A percentile compares a stretch with the other conserved stretches of the same genome.
Conservation (phyloP, 345 rosid genomes). For the Eucalyptus dawsonii region DNA sequence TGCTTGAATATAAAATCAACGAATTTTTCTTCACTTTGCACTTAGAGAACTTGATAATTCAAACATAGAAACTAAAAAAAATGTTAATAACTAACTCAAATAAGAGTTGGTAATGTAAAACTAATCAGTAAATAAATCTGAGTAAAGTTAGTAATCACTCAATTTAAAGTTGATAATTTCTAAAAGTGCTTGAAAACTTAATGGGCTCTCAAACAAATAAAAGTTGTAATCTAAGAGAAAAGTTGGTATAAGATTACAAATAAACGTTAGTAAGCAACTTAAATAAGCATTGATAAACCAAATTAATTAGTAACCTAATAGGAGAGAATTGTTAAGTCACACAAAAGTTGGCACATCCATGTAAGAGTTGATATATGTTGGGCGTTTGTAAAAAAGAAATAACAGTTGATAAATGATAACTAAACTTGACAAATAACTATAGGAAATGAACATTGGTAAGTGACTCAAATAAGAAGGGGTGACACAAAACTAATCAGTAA, state of each 20-base stretch:
- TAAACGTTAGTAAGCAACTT: too few relatives aligned
- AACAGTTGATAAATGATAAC: background rate
- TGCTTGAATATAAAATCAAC: background rate
- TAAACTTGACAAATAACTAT: background rate
- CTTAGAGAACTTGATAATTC: background rate
- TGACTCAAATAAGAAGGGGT: too few relatives aligned
- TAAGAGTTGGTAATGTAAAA: background rate
- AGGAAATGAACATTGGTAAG: background rate
- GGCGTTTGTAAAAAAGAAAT: background rate
- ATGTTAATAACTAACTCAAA: background rate
- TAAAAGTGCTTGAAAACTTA: background rate
- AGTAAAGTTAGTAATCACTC: background rate
- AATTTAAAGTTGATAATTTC: too few relatives aligned
- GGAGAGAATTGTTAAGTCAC: background rate
- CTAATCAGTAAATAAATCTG: too few relatives aligned
- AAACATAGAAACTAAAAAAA: background rate
- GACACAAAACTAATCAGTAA: fast-evolving
- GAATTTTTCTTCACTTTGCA: background rate
- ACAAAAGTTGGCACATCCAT: background rate
- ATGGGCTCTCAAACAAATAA: background rate
- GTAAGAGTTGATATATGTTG: background rate
- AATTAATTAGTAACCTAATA: too few relatives aligned
- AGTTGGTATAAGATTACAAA: too few relatives aligned
- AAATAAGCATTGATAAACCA: background rate
- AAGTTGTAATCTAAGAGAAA: background rate